phyloP scores from a whole-genome alignment of 2,329 filamentous ascomycete species.

The Penicillium fuscoglaucum region DNA sequence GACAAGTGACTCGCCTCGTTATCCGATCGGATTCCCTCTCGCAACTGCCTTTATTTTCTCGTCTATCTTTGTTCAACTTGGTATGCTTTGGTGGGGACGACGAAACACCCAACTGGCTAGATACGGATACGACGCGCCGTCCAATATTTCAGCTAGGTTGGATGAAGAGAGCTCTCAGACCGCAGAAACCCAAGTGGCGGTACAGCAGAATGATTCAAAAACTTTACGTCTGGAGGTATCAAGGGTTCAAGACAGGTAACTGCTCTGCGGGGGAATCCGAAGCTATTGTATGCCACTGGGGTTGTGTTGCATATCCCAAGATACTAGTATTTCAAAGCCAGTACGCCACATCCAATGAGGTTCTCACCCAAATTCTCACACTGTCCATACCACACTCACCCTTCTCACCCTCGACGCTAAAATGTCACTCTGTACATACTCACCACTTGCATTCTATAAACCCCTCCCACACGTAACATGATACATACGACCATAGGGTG shows the following conservation, averaged over 20 bases:
- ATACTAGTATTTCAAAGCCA: no score
- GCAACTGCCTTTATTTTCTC: conserved; percentile 17
- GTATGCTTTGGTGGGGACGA: conserved; percentile 10
- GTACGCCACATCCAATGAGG: no score
- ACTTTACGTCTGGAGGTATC: neutral
- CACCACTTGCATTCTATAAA: no score
- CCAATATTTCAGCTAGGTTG: neutral
- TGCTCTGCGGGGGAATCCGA: no score
- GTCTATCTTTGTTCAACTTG: conserved; percentile 7
- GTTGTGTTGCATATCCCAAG: no score
- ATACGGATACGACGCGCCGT: neutral
- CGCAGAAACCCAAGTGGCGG: neutral
- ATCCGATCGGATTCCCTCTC: conserved; percentile 23
- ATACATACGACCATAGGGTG: no score
- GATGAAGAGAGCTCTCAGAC: neutral
- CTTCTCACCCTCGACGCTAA: no score
- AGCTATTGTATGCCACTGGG: no score
- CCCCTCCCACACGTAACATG: no score
- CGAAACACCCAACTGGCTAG: neutral
- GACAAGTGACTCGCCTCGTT: conserved; percentile 19
- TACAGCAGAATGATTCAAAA: neutral
- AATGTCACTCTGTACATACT: no score
- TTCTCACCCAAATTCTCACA: no score
- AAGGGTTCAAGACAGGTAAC: neutral
- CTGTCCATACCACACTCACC: no score